Conservation (phyloP, 495 filamentous ascomycete genomes). For the Chaetomidium leptoderma region DNA sequence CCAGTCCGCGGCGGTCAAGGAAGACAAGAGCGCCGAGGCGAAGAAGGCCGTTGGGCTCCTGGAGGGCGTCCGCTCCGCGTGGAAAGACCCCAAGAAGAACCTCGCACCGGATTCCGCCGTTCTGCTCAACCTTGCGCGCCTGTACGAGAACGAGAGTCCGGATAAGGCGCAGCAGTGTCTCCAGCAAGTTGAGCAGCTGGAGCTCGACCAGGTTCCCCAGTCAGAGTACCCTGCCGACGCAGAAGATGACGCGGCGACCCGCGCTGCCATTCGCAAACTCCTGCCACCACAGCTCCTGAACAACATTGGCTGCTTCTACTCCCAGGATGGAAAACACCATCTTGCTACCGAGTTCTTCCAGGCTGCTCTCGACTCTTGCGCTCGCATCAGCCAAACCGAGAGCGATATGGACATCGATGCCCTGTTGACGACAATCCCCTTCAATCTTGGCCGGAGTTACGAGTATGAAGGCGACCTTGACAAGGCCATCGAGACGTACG, state of each 20-base stretch:
- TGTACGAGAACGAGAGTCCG: slow-evolving; percentile 80
- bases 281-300: slow-evolving; percentile 89
- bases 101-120: slow-evolving; percentile 75
- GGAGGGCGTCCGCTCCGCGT: slow-evolving; percentile 78
- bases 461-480: slow-evolving; percentile 77
- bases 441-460: slow-evolving; percentile 94
- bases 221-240: slow-evolving; percentile 61
- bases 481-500: slow-evolving; percentile 81
- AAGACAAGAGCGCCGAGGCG: slow-evolving; percentile 76
- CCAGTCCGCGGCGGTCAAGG: slow-evolving; percentile 66
- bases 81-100: slow-evolving; percentile 84
- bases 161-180: slow-evolving; percentile 91
- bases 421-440: slow-evolving; percentile 87
- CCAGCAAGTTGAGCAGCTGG: slow-evolving; percentile 81
- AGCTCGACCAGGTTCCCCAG: slow-evolving; percentile 66
- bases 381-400: slow-evolving; percentile 65
- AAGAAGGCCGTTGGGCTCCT: slow-evolving; percentile 80
- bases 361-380: slow-evolving; percentile 78
- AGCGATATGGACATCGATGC: slow-evolving; percentile 76
- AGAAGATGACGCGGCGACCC: slow-evolving; percentile 56
- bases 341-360: slow-evolving; percentile 84
- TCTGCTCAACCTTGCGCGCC: slow-evolving; percentile 82
- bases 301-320: slow-evolving; percentile 95
- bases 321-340: slow-evolving; percentile 75
- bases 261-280: slow-evolving; percentile 60